Percentiles rank a stretch among this genome's conserved stretches.
Conservation (phyloP, 306 rosid genomes). For the Cicer chorassanicum region DNA sequence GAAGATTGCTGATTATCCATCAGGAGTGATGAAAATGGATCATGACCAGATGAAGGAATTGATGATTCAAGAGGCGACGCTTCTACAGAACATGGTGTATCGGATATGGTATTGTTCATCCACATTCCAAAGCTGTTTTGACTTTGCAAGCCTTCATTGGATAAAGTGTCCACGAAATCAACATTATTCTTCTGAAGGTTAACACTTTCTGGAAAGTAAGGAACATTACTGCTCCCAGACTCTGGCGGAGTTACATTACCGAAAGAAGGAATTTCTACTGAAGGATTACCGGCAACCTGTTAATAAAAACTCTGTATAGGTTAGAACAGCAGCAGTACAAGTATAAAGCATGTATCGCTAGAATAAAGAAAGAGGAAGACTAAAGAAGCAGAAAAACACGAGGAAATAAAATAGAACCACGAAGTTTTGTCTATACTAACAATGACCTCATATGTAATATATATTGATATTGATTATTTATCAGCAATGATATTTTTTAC, state of each 20-base stretch:
- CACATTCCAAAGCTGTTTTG: slow-evolving; percentile 93
- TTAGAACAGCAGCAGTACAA: slow-evolving; percentile 33
- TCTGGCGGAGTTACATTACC: slow-evolving; percentile 49
- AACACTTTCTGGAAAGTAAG: slow-evolving; percentile 49
- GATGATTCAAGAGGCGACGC: slow-evolving; percentile 57
- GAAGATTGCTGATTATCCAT: slow-evolving; percentile 58
- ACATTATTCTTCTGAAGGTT: slow-evolving; percentile 47
- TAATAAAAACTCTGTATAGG: slow-evolving; percentile 38
- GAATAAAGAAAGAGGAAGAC: neutral
- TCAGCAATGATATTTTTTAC: neutral
- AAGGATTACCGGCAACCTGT: slow-evolving; percentile 57
- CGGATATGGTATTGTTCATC: slow-evolving; percentile 58
- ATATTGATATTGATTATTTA: neutral
- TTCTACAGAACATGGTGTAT: slow-evolving; percentile 53
- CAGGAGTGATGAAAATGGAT: slow-evolving; percentile 50
- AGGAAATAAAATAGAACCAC: slow-evolving; percentile 5
- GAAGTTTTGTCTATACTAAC: neutral
- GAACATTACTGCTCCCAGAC: slow-evolving; percentile 43
- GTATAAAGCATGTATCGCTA: slow-evolving; percentile 27
- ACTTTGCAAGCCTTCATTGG: slow-evolving; percentile 64
- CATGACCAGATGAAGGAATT: slow-evolving; percentile 53
- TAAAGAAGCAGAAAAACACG: neutral
- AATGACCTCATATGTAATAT: slow-evolving; percentile 1
- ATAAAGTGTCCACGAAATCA: slow-evolving; percentile 54
- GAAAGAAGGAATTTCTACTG: slow-evolving; percentile 55